Percentiles rank a stretch among this genome's conserved stretches.
Conservation (phyloP, 2,329 filamentous ascomycete genomes). For the Calonectria hawksworthii region DNA sequence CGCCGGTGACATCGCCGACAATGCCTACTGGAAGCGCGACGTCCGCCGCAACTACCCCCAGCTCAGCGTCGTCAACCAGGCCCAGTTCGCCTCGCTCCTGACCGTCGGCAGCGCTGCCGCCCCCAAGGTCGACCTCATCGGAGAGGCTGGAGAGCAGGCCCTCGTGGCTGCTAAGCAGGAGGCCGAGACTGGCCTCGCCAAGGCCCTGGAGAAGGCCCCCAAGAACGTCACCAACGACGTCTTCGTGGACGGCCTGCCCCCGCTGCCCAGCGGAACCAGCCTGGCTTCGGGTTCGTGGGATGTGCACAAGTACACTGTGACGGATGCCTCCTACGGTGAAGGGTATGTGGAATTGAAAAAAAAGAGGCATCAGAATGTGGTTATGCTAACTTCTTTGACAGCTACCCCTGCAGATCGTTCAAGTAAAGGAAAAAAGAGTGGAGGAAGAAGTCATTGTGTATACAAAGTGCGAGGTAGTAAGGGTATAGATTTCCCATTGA, state of each 20-base stretch:
- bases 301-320: constrained; percentile 77
- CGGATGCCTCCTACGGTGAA: constrained; percentile 78
- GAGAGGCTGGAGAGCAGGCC: constrained; percentile 71
- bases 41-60: constrained; percentile 84
- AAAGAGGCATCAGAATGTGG: neutral
- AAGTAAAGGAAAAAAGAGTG: constrained; percentile 54
- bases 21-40: constrained; percentile 87
- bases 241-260: constrained; percentile 84
- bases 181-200: constrained; percentile 80
- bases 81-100: constrained; percentile 87
- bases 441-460: constrained; percentile 44
- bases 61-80: constrained; percentile 84
- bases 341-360: constrained; percentile 67
- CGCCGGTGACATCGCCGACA: constrained; percentile 59
- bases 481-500: constrained; percentile 49
- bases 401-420: constrained; percentile 76
- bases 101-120: constrained; percentile 84
- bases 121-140: constrained; percentile 86
- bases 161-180: constrained; percentile 83
- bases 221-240: constrained; percentile 74
- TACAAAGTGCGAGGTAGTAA: constrained; percentile 46
- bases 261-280: constrained; percentile 82
- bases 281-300: constrained; percentile 68
- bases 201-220: constrained; percentile 73
- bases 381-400: constrained; percentile 50